phyloP scores from a whole-genome alignment of 768 basidiomycete species.

The Auricularia sp. region DNA sequence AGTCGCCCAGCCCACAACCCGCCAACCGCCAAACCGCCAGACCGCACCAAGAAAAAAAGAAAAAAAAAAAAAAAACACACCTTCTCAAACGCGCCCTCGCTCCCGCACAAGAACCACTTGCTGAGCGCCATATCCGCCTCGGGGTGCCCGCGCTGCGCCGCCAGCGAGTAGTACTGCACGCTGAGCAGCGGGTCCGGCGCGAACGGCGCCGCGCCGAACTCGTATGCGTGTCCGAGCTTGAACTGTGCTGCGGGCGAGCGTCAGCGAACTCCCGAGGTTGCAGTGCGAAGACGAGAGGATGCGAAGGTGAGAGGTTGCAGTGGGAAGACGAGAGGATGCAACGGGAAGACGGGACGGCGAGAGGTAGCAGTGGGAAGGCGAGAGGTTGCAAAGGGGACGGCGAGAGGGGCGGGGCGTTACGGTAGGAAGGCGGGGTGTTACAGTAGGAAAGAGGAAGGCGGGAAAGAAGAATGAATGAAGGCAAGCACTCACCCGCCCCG shows the following conservation, averaged over 20 bases:
- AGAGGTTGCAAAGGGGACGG: no score
- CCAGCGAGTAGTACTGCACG: constrained; percentile 73
- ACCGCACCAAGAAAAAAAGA: background rate
- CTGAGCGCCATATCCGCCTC: constrained; percentile 96
- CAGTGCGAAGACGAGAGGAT: no score
- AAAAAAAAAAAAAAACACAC: background rate
- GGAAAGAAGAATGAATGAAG: no score
- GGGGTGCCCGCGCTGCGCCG: constrained; percentile 59
- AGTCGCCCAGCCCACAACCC: constrained; percentile 29
- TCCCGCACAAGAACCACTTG: constrained; percentile 96
- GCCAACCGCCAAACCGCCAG: background rate
- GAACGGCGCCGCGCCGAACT: constrained; percentile 79
- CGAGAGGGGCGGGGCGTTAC: no score
- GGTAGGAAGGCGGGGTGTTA: no score
- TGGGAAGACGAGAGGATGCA: no score
- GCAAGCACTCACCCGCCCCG: constrained; percentile 22
- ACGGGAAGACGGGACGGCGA: no score
- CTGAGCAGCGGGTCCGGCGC: constrained; percentile 80
- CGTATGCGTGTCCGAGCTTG: constrained; percentile 87
- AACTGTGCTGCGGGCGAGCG: constrained; percentile 48
- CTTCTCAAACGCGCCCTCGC: constrained; percentile 25
- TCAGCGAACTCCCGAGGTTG: background rate
- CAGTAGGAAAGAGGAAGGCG: no score
- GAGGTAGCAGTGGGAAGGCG: no score
- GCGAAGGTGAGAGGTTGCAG: no score